Evolutionary conservation across 73 alveolate genomes (phyloP).

Genomic region (Vitrella brassicaformis): DNA sequence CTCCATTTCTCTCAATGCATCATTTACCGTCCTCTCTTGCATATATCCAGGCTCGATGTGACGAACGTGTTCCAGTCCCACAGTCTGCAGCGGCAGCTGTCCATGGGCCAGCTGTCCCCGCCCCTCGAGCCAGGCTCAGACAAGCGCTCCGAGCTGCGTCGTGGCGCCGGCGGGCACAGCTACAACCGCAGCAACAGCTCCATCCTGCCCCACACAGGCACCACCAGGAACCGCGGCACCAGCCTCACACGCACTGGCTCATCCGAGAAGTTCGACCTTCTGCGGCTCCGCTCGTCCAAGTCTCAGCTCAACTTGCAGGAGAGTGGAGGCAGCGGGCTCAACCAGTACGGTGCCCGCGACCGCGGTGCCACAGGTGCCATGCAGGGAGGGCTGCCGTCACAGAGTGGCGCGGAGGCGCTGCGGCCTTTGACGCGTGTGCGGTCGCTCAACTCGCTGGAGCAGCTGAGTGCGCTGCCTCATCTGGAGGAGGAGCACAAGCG

Average conservation of each 20-base stretch:
- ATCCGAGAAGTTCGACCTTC: too few species aligned
- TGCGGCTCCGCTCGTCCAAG: not conserved
- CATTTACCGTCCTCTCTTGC: constrained; percentile 9
- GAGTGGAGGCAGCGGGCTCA: not conserved
- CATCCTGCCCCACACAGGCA: too few species aligned
- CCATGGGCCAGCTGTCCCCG: not conserved
- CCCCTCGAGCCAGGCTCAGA: too few species aligned
- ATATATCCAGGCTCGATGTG: constrained; percentile 9
- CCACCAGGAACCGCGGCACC: too few species aligned
- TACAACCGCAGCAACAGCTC: not conserved
- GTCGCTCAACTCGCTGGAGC: constrained; percentile 43
- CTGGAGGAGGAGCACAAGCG: constrained; percentile 49
- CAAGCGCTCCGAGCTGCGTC: too few species aligned
- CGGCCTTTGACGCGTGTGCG: constrained; percentile 47
- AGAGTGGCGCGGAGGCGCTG: constrained; percentile 19
- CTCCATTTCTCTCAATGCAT: constrained; percentile 36
- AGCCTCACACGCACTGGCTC: too few species aligned
- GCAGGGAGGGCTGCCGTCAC: too few species aligned
- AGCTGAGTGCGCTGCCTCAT: constrained; percentile 24
- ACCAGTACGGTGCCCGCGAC: too few species aligned
- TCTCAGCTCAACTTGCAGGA: not conserved
- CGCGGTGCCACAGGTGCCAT: constrained; percentile 3
- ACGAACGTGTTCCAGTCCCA: constrained; percentile 38
- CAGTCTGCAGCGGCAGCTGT: not conserved
- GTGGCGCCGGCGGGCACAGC: not conserved